Conservation (phyloP, 2,329 filamentous ascomycete genomes). For the Trichocomaceae sp. region DNA sequence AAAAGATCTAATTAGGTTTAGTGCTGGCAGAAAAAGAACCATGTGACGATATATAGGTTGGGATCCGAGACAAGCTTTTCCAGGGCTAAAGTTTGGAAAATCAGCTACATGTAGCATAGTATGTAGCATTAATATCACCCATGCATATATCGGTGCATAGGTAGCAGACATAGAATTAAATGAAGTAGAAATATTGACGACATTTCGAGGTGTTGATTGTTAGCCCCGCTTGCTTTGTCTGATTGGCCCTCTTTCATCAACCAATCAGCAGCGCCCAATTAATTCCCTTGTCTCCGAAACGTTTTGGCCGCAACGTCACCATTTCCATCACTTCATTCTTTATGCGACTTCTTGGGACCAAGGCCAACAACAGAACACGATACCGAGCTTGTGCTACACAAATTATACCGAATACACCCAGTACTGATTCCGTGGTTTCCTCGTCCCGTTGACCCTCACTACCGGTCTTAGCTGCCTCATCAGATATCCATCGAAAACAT, state of each 20-base stretch:
- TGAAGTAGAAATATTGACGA: not conserved
- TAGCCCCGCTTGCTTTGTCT: not conserved
- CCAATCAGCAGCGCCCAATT: constrained; percentile 8
- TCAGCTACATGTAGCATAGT: not conserved
- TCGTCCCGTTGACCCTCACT: not conserved
- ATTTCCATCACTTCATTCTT: not conserved
- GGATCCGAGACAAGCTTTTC: no score
- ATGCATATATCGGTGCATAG: not conserved
- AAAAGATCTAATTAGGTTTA: no score
- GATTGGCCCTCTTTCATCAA: not conserved
- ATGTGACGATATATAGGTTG: no score
- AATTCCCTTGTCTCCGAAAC: not conserved
- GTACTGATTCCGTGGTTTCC: not conserved
- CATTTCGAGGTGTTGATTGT: not conserved
- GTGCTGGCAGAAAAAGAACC: no score
- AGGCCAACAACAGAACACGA: not conserved
- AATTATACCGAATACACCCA: not conserved
- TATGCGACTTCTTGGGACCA: not conserved
- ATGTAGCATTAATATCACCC: not conserved
- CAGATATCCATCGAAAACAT: not conserved
- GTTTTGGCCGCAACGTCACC: constrained; percentile 11
- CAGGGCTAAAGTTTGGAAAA: not conserved
- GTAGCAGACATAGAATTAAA: not conserved
- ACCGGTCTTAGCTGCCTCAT: not conserved
- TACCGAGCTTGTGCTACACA: not conserved